Evolutionary conservation across 2,329 filamentous ascomycete species (phyloP).

Genomic region (Colletotrichum sp.): DNA sequence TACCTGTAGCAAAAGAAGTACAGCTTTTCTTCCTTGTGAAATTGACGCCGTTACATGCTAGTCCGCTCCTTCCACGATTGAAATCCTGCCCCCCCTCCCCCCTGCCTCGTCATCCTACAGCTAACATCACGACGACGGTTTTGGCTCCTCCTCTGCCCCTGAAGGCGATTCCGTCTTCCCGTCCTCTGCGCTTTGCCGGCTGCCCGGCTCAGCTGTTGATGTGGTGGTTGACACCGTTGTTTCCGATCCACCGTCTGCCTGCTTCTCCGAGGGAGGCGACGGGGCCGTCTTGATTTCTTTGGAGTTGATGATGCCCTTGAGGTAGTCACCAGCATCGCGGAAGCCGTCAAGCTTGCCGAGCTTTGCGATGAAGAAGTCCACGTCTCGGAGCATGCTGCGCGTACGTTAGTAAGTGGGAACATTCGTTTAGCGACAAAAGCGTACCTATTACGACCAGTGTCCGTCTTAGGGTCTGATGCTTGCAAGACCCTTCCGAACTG

Average conservation of each 20-base stretch:
- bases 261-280: conserved; percentile 17
- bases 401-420: background rate
- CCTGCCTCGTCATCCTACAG: background rate
- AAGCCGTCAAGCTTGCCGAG: conserved; percentile 82
- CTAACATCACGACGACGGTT: conserved; percentile 1
- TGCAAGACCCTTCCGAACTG: conserved; percentile 77
- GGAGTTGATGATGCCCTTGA: conserved; percentile 68
- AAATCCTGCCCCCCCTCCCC: background rate
- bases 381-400: conserved; percentile 75
- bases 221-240: background rate
- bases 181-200: conserved; percentile 10
- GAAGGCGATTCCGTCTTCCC: conserved; percentile 16
- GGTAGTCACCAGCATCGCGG: conserved; percentile 72
- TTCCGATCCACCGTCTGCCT: conserved; percentile 9
- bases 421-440: conserved; percentile 26
- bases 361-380: conserved; percentile 73
- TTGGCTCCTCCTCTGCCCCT: conserved; percentile 19
- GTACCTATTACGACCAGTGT: conserved; percentile 74
- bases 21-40: background rate
- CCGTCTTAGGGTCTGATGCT: conserved; percentile 68
- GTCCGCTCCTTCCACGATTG: background rate
- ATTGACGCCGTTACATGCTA: background rate
- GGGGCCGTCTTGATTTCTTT: conserved; percentile 52
- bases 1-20: background rate
- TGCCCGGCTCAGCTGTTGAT: conserved; percentile 4